Evolutionary conservation across 139 green algal species (phyloP).

Genomic region (Chlorella sp.): DNA sequence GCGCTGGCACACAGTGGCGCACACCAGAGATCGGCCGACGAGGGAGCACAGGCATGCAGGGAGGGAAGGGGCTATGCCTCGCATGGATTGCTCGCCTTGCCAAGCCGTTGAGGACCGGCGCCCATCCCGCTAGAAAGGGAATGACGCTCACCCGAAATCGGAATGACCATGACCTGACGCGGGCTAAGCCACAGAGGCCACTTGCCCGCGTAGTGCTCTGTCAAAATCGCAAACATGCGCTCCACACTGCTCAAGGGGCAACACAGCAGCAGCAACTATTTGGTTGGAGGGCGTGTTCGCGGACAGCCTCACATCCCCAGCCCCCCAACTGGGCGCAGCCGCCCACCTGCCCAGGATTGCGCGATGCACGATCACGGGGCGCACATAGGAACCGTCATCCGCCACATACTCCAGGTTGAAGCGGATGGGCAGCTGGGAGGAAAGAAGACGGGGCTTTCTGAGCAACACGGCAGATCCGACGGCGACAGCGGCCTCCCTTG

Average conservation of each 20-base stretch:
- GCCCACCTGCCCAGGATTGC: constrained; percentile 34
- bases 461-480: too few species aligned
- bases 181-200: constrained; percentile 98
- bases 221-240: constrained; percentile 99
- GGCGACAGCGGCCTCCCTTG: too few species aligned
- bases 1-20: too few species aligned
- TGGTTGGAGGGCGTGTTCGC: not conserved
- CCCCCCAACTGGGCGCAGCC: not conserved
- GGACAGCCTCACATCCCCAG: not conserved
- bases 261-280: not conserved
- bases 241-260: too few species aligned
- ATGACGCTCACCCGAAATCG: constrained; percentile 72
- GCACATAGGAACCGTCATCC: constrained; percentile 56
- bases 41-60: too few species aligned
- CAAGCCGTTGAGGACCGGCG: not conserved
- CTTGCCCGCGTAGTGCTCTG: constrained; percentile 97
- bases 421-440: constrained; percentile 96
- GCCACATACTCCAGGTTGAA: constrained; percentile 79
- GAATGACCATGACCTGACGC: constrained; percentile 97
- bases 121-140: too few species aligned
- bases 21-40: too few species aligned
- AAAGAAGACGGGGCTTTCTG: too few species aligned
- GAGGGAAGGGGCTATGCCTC: too few species aligned
- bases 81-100: too few species aligned
- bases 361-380: constrained; percentile 95